phyloP scores from a whole-genome alignment of 306 rosid genomes.

The Trichosanthes truncata region DNA sequence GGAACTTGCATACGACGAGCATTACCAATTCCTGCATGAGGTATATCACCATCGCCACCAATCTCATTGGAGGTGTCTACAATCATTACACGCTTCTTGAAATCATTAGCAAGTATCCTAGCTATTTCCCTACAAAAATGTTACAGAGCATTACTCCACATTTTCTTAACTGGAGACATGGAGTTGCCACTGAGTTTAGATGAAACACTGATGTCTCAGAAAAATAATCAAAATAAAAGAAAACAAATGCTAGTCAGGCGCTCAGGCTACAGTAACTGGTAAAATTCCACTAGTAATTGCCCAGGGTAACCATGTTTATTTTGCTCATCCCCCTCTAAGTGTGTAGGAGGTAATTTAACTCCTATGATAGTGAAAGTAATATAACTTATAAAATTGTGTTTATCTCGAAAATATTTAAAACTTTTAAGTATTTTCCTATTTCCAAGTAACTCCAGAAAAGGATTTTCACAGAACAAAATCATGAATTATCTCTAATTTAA shows the following conservation, averaged over 20 bases:
- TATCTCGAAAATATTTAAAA: neutral
- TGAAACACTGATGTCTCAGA: neutral
- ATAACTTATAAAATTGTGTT: neutral
- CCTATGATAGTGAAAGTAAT: neutral
- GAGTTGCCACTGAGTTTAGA: neutral
- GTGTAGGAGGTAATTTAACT: neutral
- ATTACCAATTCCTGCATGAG: conserved; percentile 85
- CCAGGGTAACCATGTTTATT: neutral
- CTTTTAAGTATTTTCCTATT: neutral
- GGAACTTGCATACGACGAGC: conserved; percentile 99
- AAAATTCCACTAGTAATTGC: neutral
- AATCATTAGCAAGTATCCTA: conserved; percentile 91
- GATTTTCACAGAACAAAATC: neutral
- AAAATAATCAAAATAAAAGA: neutral
- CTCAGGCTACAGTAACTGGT: neutral
- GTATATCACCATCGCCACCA: conserved; percentile 99
- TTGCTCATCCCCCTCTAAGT: neutral
- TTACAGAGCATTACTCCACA: neutral
- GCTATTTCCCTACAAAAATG: conserved; percentile 65
- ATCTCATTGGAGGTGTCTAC: conserved; percentile 98
- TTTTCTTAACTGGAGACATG: neutral
- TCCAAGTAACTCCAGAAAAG: neutral
- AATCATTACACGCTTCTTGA: conserved; percentile 89
- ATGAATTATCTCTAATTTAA: neutral
- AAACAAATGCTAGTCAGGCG: neutral